Base-by-base conservation (phyloP, 2,329 filamentous ascomycete genomes). In the Talaromyces piceae region DNA sequence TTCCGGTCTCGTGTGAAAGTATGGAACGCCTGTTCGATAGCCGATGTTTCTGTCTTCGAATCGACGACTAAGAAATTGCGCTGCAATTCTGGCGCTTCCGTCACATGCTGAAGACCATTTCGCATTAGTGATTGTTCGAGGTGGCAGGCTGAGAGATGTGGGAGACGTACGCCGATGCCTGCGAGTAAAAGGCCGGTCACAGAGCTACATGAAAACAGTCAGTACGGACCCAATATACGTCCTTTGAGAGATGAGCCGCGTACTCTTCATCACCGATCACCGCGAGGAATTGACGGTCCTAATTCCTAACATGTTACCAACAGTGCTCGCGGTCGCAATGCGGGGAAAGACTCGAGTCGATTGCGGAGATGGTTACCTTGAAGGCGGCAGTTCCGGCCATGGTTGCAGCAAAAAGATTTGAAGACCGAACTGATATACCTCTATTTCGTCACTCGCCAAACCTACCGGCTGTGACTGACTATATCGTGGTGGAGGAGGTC, bases 51-150 rank as follows among this genome's bases (percentile, higher is more conserved):
- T 31, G 91, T 98, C 78, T 97, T 97, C 67, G 73, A 76, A 71
- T 98, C 91, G 56, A 98, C 93, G 51, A 98, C 89, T 8, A 98
- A 83, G 75, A 96, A 98, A 78, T 98, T 98, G 77, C 95, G 95
- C 68, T 96, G 87, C 33, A 87, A 81, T 67, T 95, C 89, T 41
- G 91, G 88, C 5, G 88, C 86, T 49, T 86, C 79, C 13, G 90
- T 95, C 57, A 97, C 91, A 69, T 97, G 91, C 91, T 96, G 27
- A 41, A 7, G 18, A 5, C 16, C 9, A 16, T 20, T 22, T 20
- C 26, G 18, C 28, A 39, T 41, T 25, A 27, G 3, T 20, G 18
- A 47, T 9, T 23, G 28, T 31, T 23, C 22, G 45, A 31, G 23
- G 9, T 31, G 18, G 5, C 20, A 25, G 30, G 5, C 16, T 47